These are phyloP conservation scores for Breynia disticha DNA, from an alignment of 441 rosid species.

Conservation along the genomic window DNA sequence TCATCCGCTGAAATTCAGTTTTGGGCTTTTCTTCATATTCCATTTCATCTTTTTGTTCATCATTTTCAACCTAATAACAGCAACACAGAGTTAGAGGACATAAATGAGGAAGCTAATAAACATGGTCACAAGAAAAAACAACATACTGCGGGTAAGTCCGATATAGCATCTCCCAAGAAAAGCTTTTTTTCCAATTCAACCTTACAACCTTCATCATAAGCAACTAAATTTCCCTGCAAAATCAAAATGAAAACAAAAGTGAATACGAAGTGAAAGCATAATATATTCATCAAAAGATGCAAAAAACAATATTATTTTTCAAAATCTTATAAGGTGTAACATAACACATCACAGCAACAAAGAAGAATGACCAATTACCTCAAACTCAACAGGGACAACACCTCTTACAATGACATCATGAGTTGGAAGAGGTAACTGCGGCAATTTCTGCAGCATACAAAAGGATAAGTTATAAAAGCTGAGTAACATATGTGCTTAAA, in stretches of 20 bases:
- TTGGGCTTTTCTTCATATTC: constrained; percentile 35
- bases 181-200: constrained; percentile 35
- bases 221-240: constrained; percentile 38
- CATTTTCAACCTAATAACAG: constrained; percentile 38
- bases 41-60: constrained; percentile 46
- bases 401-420: constrained; percentile 66
- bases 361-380: constrained; percentile 26
- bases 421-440: constrained; percentile 73
- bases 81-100: background rate
- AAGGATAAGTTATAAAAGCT: background rate
- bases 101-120: background rate
- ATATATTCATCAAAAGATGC: no score
- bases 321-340: background rate
- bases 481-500: no score
- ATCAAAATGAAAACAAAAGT: background rate
- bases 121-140: background rate
- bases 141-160: constrained; percentile 58
- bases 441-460: constrained; percentile 39
- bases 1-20: constrained; percentile 50
- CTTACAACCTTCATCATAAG: constrained; percentile 32
- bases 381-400: constrained; percentile 47
- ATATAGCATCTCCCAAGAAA: constrained; percentile 47
- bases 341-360: no score
- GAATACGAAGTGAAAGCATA: no score
- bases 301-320: background rate